These are phyloP conservation scores for Trichoderma afroharzianum DNA, from an alignment of 2,329 filamentous ascomycete species.

Conservation along the genomic window DNA sequence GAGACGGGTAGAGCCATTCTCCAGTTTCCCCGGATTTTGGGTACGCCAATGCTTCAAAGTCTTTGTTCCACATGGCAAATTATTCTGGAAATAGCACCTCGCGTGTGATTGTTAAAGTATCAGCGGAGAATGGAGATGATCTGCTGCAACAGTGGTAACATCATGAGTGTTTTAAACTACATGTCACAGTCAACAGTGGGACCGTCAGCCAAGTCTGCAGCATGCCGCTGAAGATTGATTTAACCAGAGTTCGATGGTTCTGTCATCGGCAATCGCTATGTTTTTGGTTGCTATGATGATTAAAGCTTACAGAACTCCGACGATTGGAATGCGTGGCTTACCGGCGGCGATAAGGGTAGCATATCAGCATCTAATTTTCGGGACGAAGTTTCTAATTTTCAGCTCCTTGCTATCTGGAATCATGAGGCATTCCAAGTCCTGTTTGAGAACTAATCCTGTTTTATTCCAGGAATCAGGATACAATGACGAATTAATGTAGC, in stretches of 20 bases:
- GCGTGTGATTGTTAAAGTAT: not conserved
- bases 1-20: not conserved
- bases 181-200: not conserved
- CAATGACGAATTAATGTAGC: not conserved
- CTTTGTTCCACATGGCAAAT: not conserved
- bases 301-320: not conserved
- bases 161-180: not conserved
- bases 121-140: not conserved
- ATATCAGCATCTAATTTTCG: not conserved
- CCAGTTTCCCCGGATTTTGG: slow-evolving; percentile 8
- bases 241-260: not conserved
- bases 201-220: not conserved
- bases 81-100: not conserved
- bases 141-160: not conserved
- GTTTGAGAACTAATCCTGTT: not conserved
- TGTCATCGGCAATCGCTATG: not conserved
- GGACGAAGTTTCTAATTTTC: not conserved
- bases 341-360: not conserved
- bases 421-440: not conserved
- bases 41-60: not conserved
- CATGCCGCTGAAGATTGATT: not conserved
- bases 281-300: not conserved
- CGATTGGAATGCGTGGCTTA: not conserved
- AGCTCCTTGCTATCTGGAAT: not conserved
- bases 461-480: not conserved